Evolutionary conservation across 2,329 filamentous ascomycete species (phyloP).

Genomic region (Magnaporthiopsis rhizophila): DNA sequence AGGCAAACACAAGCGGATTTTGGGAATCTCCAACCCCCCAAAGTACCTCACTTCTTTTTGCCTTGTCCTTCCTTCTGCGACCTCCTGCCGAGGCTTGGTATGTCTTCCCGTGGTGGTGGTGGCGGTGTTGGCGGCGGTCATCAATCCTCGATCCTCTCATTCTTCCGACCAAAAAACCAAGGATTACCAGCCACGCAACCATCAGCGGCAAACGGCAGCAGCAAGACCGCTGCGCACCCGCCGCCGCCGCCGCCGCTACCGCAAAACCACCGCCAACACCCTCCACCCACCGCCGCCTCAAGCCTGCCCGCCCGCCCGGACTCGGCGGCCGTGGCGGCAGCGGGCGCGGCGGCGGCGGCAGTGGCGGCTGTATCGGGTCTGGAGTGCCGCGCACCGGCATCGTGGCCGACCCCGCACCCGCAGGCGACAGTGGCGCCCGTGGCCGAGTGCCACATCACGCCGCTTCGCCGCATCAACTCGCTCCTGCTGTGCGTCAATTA

Average conservation of each 20-base stretch:
- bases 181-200: slow-evolving; percentile 19
- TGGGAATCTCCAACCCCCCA: neutral
- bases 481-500: slow-evolving; percentile 58
- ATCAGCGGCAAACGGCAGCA: slow-evolving; percentile 23
- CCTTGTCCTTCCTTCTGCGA: neutral
- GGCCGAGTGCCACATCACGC: slow-evolving; percentile 41
- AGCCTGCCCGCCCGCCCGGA: slow-evolving; percentile 10
- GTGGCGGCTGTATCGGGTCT: slow-evolving; percentile 9
- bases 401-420: slow-evolving; percentile 25
- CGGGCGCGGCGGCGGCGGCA: slow-evolving; percentile 12
- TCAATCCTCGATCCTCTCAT: slow-evolving; percentile 51
- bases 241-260: slow-evolving; percentile 24
- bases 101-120: neutral
- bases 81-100: neutral
- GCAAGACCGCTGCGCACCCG: slow-evolving; percentile 22
- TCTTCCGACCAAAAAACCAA: slow-evolving; percentile 39
- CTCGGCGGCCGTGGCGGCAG: slow-evolving; percentile 9
- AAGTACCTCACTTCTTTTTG: neutral
- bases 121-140: neutral
- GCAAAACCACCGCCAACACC: slow-evolving; percentile 13
- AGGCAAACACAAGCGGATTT: neutral
- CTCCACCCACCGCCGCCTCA: slow-evolving; percentile 10
- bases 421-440: slow-evolving; percentile 47
- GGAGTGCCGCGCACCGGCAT: slow-evolving; percentile 12
- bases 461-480: slow-evolving; percentile 56